A percentile compares a stretch with the other conserved stretches of the same genome.
These are phyloP conservation scores for Mycena vulgaris DNA, from an alignment of 768 basidiomycete genomes.

Conservation along the genomic window DNA sequence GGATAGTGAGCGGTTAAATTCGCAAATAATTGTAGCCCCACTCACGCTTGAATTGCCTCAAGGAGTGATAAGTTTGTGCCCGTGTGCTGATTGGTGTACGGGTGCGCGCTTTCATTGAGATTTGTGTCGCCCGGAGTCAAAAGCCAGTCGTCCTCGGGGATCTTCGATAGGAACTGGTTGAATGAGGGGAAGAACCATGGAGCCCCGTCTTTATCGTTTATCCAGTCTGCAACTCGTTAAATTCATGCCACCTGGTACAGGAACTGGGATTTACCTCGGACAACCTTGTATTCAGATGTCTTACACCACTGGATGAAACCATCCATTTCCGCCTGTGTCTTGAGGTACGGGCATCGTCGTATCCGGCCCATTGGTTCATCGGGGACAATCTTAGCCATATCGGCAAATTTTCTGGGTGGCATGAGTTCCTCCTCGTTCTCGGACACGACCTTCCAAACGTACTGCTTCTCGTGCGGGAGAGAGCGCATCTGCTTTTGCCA, in stretches of 20 bases:
- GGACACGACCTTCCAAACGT: conserved; percentile 26
- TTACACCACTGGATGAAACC: conserved; percentile 31
- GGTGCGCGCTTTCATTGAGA: conserved; percentile 40
- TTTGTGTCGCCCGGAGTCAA: conserved; percentile 38
- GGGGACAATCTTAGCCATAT: conserved; percentile 23
- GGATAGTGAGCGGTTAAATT: too few relatives aligned
- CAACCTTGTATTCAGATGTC: conserved; percentile 21
- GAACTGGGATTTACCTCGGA: conserved; percentile 29
- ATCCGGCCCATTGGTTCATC: conserved; percentile 29
- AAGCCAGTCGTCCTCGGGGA: conserved; percentile 35
- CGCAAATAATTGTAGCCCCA: too few relatives aligned
- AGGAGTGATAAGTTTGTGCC: too few relatives aligned
- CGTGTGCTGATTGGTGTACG: too few relatives aligned
- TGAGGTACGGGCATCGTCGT: conserved; percentile 4
- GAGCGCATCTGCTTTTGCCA: conserved; percentile 2
- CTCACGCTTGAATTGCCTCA: conserved; percentile 35
- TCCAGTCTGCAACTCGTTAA: conserved; percentile 33
- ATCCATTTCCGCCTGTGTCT: conserved; percentile 31
- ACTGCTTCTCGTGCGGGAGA: conserved; percentile 16
- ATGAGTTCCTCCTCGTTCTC: conserved; percentile 5
- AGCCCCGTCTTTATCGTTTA: conserved; percentile 28
- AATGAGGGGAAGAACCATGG: conserved; percentile 40
- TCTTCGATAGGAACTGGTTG: conserved; percentile 32
- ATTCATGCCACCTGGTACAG: background rate
- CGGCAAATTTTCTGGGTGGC: conserved; percentile 16